Evolutionary conservation across 257 asterid genomes (phyloP).

Genomic region (Cordia subcordata): DNA sequence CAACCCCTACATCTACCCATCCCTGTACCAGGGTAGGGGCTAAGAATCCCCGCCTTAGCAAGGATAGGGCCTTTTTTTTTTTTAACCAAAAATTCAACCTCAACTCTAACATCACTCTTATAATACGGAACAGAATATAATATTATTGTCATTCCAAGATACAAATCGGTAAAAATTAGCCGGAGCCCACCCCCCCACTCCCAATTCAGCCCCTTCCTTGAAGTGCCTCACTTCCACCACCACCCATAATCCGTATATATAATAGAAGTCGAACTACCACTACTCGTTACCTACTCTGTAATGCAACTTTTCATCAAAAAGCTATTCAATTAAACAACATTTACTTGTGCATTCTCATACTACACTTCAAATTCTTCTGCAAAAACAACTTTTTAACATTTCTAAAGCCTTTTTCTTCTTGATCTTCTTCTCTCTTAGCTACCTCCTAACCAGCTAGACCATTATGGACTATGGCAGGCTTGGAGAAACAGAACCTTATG

Average conservation of each 20-base stretch:
- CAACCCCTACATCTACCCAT: too few relatives aligned
- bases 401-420: neutral
- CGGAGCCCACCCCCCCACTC: neutral
- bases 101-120: too few relatives aligned
- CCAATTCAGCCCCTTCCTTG: neutral
- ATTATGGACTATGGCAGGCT: constrained; percentile 6
- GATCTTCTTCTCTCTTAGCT: neutral
- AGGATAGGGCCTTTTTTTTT: too few relatives aligned
- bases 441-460: neutral
- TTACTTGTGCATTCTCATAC: too few relatives aligned
- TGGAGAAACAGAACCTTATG: neutral
- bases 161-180: too few relatives aligned
- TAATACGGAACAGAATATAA: too few relatives aligned
- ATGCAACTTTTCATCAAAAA: neutral
- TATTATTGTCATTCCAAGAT: too few relatives aligned
- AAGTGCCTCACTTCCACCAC: neutral
- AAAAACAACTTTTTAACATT: neutral
- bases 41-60: too few relatives aligned
- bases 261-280: neutral
- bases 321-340: neutral
- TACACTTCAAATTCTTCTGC: too few relatives aligned
- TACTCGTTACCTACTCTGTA: neutral
- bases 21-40: too few relatives aligned
- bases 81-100: too few relatives aligned
- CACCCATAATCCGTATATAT: neutral